Conservation (phyloP, 2,329 filamentous ascomycete genomes). For the Paecilomyces fulvus region DNA sequence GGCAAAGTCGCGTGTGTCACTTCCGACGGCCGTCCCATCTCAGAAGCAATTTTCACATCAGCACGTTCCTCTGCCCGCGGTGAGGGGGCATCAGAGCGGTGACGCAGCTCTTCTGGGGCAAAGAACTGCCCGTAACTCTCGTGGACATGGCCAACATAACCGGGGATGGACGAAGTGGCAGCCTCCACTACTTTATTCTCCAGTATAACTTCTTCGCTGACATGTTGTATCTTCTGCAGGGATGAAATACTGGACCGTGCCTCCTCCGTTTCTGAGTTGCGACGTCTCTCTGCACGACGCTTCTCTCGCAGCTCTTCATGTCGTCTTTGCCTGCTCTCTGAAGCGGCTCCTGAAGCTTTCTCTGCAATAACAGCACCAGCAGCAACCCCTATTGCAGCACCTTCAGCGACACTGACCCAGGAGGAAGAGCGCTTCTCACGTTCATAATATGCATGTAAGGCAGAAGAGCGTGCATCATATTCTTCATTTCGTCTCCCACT, state of each 20-base stretch:
- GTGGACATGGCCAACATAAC: conserved; percentile 24
- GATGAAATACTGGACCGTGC: conserved; percentile 16
- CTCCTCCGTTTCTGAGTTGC: conserved; percentile 13
- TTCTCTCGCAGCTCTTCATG: conserved; percentile 29
- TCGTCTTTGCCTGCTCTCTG: conserved; percentile 23
- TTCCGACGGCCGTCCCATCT: conserved; percentile 8
- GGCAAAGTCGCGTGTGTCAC: conserved; percentile 15
- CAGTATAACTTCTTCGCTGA: conserved; percentile 7
- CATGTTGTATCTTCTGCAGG: not conserved
- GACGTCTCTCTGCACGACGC: conserved; percentile 32
- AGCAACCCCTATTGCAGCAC: conserved; percentile 43
- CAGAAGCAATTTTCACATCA: conserved; percentile 14
- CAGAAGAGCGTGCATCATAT: conserved; percentile 3
- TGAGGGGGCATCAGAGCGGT: conserved; percentile 29
- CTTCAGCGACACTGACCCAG: conserved; percentile 34
- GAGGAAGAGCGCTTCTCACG: conserved; percentile 17
- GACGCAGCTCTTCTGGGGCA: conserved; percentile 31
- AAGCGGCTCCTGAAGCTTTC: conserved; percentile 17
- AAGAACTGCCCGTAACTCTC: conserved; percentile 38
- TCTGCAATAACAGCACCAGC: conserved; percentile 35
- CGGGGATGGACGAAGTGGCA: not conserved
- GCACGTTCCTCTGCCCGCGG: conserved; percentile 15
- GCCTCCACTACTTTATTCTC: conserved; percentile 12
- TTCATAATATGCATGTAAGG: conserved; percentile 2
- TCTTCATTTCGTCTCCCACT: conserved; percentile 8